Evolutionary conservation across 2,329 filamentous ascomycete genomes (phyloP).

Genomic region (Magnaporthales sp.): DNA sequence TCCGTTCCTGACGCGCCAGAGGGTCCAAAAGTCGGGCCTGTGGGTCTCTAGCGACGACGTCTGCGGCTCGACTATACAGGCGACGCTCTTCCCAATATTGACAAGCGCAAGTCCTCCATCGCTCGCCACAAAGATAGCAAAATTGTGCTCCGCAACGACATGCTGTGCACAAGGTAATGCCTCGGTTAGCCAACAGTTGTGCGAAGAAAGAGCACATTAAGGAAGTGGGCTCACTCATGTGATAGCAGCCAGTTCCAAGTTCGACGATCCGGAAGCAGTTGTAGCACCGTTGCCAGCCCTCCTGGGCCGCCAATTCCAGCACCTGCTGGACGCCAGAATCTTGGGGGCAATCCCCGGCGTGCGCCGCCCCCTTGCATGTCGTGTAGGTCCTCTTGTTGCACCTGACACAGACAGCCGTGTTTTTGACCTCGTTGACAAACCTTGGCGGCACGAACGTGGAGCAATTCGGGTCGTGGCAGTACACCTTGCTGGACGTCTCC

Average conservation of each 20-base stretch:
- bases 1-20: not conserved
- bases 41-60: not conserved
- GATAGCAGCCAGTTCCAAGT: no score
- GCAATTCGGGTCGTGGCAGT: constrained; percentile 36
- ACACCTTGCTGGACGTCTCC: constrained; percentile 37
- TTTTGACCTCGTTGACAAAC: constrained; percentile 19
- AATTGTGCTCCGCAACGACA: not conserved
- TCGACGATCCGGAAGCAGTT: no score
- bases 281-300: constrained; percentile 43
- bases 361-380: constrained; percentile 36
- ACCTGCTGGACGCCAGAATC: constrained; percentile 31
- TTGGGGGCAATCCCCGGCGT: constrained; percentile 38
- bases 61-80: not conserved
- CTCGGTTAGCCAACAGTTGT: not conserved
- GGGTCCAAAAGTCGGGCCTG: not conserved
- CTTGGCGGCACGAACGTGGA: constrained; percentile 32
- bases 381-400: constrained; percentile 38
- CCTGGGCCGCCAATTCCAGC: constrained; percentile 26
- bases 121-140: not conserved
- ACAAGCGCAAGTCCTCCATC: constrained; percentile 7
- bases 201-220: not conserved
- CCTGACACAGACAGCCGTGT: constrained; percentile 26
- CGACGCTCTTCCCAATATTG: not conserved
- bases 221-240: not conserved
- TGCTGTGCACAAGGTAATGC: not conserved